Evolutionary conservation across 768 basidiomycete genomes (phyloP), one percentile per base, ranked within the genome.

Genomic region (Panaeolus cyanescens): DNA sequence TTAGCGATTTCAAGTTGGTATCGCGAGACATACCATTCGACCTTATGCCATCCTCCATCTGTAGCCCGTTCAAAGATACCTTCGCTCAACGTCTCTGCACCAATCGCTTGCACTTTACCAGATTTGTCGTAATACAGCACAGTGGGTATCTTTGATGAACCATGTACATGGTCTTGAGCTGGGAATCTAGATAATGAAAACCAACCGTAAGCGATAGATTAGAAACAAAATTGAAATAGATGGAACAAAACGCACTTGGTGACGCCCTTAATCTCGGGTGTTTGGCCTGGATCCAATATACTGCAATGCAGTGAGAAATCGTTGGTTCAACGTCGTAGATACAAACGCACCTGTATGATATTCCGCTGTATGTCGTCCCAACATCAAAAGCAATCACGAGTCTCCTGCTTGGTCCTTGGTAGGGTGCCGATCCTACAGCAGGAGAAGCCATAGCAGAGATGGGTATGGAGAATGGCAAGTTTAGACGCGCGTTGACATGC

Each of bases 331-430:
- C 22, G 12, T 1, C 7, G 19, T 9, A 9, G 3, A 25, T n/a
- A n/a, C n/a, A n/a, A 31, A 28, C 56, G n/a, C n/a, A 74, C 74
- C 71, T 72, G 58, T 74, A 75, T 2, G 74, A 76, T 31, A 79
- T 71, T 0, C 80, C 80, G 32, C 77, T 80, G 56, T 71, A 81
- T 2, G 79, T 80, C 0, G 79, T 79, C 19, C 79, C 79, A 1
- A 80, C 73, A 62, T 81, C 80, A 32, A 81, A 77, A 9, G 79
- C 79, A 15, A 81, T 64, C 0, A 81, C 76, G 1, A 81, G 60
- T 58, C 79, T 81, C 62, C 80, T 60, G 17, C 64, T 62, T 6
- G 65, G 68, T 15, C 82, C 83, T 15, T 67, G 67, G 63, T 75
- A 84, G 12, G 62, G 54, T 25, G 64, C 25, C 30, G 45, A 28